Base-by-base conservation (phyloP, 352 stramenopile species). In the Phytophthora niederhauseri region DNA sequence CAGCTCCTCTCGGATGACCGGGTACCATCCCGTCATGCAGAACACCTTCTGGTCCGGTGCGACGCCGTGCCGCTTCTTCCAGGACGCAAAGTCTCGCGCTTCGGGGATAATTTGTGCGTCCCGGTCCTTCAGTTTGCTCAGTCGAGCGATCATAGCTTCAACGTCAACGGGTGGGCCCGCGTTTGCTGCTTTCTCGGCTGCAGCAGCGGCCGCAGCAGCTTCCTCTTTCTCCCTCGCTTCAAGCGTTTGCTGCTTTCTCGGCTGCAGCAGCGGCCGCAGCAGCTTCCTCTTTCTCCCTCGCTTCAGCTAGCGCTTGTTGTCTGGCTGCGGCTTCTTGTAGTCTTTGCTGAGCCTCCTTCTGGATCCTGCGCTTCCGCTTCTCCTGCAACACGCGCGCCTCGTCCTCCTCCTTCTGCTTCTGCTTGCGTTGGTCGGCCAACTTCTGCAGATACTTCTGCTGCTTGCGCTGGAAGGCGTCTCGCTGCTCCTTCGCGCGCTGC, bases 21-120 rank as follows among this genome's bases (percentile, higher is more conserved):
- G 93, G 62, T 98, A 98, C 85, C 90, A 97, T 2, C 93, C 93
- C 11, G 92, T 98, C 73, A 98, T 91, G 52, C 76, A 82, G 53
- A 98, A 98, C 28, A 98, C 93, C 49, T 92, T 93, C 64, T 93
- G 86, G 36, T 96, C 86, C 6, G 54, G 43, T 0, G 71, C 57
- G 4, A 97, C 80, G 7, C 84, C 87, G 61, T 97, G 78, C 12
- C 92, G 92, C 53, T 95, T 91, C 76, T 97, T 97, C 92, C 92
- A 98, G 20, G 93, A 89, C 49, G 64, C 76, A 73, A 97, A 97
- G 61, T 97, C 90, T 6, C 88, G 85, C 22, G 78, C 85, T 68
- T 91, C 85, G 0, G 81, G 82, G 11, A 92, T 76, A 43, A 93
- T 80, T 34, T 91, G 72, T 19, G 60, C 70, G 59, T 94, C 86